These are phyloP conservation scores for Wickerhamiella lipophila DNA, from an alignment of 805 yeast species.

Conservation along the genomic window DNA sequence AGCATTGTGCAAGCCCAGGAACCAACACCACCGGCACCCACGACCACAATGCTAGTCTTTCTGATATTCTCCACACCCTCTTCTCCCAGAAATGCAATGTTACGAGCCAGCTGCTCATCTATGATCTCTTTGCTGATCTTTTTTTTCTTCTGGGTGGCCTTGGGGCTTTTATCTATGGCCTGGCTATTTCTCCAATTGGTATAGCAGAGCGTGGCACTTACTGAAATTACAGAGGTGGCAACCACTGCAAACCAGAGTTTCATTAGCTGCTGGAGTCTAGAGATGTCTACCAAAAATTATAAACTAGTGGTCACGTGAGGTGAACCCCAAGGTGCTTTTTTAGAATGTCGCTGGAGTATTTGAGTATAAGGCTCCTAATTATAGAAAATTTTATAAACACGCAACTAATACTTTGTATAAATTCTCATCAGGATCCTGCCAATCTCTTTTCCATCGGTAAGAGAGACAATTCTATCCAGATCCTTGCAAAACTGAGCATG, in stretches of 20 bases:
- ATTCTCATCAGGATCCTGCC: slow-evolving; percentile 6
- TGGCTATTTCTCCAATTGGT: not conserved
- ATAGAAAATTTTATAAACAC: no score
- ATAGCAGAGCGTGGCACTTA: slow-evolving; percentile 8
- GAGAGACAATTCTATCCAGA: slow-evolving; percentile 11
- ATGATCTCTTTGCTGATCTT: slow-evolving; percentile 38
- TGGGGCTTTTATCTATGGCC: not conserved
- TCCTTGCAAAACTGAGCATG: slow-evolving; percentile 8
- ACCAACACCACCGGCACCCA: slow-evolving; percentile 98
- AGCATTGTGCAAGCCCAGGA: slow-evolving; percentile 91
- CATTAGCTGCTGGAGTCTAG: not conserved
- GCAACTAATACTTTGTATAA: slow-evolving; percentile 12
- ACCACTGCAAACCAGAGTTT: slow-evolving; percentile 8
- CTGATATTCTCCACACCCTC: slow-evolving; percentile 70
- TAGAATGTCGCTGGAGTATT: no score
- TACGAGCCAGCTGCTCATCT: slow-evolving; percentile 85
- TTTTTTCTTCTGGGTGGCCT: not conserved
- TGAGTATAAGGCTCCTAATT: no score
- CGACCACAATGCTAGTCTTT: slow-evolving; percentile 57
- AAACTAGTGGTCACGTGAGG: not conserved
- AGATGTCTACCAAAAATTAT: not conserved
- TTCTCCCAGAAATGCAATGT: slow-evolving; percentile 81
- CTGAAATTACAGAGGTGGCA: slow-evolving; percentile 1
- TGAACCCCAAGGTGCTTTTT: no score
- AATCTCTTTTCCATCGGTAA: slow-evolving; percentile 6